These are phyloP conservation scores for Calonectria multiphialidica DNA, from an alignment of 2,329 filamentous ascomycete genomes.

Conservation along the genomic window DNA sequence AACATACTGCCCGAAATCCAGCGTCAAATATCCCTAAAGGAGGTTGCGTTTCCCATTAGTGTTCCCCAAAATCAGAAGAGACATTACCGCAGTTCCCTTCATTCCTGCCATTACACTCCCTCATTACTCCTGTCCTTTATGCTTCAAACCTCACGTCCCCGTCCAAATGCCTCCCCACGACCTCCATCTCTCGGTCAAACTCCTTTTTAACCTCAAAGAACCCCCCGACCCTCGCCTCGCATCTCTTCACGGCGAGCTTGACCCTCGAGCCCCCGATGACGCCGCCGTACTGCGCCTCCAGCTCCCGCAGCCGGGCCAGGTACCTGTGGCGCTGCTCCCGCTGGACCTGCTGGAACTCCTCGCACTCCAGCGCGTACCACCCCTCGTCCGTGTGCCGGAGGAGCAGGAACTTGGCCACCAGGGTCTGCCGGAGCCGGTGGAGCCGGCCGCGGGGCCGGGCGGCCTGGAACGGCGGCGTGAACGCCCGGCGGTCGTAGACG, in stretches of 20 bases:
- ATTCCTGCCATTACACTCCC: neutral
- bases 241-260: neutral
- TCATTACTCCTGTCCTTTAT: neutral
- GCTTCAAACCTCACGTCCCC: slow-evolving; percentile 3
- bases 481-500: neutral
- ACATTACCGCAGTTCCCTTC: no score
- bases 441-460: neutral
- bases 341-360: slow-evolving; percentile 19
- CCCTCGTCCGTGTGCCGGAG: slow-evolving; percentile 5
- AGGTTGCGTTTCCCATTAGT: no score
- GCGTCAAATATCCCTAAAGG: neutral
- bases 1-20: neutral
- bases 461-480: neutral
- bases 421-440: neutral
- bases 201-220: neutral
- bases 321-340: slow-evolving; percentile 5
- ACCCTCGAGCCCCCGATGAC: neutral
- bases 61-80: neutral
- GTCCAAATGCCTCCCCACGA: neutral
- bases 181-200: slow-evolving; percentile 18
- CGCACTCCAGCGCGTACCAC: slow-evolving; percentile 12
- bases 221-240: neutral
- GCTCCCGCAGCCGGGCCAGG: neutral
- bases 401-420: neutral
- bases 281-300: neutral